phyloP scores from a whole-genome alignment of 257 asterid genomes.

The Vinca minor region DNA sequence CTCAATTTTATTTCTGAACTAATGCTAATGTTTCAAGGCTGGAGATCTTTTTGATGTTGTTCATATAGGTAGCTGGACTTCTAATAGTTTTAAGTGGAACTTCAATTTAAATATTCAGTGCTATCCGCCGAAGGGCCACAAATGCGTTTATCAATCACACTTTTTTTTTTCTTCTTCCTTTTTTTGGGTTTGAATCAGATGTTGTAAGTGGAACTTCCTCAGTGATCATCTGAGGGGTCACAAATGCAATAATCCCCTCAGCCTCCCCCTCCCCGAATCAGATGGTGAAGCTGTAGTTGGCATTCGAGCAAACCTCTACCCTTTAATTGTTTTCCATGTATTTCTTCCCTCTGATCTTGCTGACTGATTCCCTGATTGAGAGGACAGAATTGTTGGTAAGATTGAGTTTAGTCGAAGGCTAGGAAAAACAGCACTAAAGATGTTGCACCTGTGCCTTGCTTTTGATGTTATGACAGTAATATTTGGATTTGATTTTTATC shows the following conservation, averaged over 20 bases:
- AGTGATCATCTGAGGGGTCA: background rate
- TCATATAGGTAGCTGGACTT: background rate
- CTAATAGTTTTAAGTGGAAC: background rate
- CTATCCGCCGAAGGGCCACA: background rate
- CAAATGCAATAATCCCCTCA: background rate
- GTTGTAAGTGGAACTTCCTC: no score
- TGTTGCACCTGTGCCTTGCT: background rate
- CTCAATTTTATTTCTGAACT: background rate
- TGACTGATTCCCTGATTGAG: background rate
- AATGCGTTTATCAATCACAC: background rate
- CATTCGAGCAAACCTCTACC: background rate
- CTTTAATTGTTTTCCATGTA: background rate
- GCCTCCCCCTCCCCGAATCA: background rate
- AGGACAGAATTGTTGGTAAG: background rate
- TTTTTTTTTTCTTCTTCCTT: no score
- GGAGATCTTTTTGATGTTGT: background rate
- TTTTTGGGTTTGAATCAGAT: background rate
- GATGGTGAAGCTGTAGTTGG: slow-evolving; percentile 4
- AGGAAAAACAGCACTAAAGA: background rate
- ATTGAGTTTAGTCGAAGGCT: background rate
- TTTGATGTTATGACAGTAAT: background rate
- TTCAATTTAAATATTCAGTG: background rate
- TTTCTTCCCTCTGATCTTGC: background rate
- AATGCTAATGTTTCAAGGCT: background rate
- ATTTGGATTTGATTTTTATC: background rate